Evolutionary conservation across 768 basidiomycete species (phyloP), one percentile per base, ranked within the genome.

Genomic region (Leccinellum albellum): DNA sequence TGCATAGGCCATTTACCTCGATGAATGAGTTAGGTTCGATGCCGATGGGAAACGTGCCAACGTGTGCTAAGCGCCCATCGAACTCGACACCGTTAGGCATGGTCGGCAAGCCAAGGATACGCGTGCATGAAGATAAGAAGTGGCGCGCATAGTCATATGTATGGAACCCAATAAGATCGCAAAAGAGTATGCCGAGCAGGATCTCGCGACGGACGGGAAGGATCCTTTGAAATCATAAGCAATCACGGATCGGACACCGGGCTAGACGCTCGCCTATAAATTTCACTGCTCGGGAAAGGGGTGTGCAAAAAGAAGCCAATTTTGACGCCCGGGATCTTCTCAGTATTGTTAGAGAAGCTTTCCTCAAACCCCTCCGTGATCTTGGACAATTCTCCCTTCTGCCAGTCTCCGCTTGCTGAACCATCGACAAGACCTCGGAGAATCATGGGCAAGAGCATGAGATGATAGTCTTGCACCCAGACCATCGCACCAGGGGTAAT

Each of bases 81-180:
- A 97, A 94, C 69, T 97, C 92, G 63, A 98, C 92, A 45, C 96
- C 94, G 70, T 98, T 98, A 3, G 97, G 97, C 90, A 97, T 94
- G 2, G 97, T 98, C 14, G 93, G 87, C 31, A 98, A 81, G 32
- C 89, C 89, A 37, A 99, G 85, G 62, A 99, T 96, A 46, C 97
- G 89, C 2, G 97, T 98, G 74, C 95, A 98, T 44, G 94, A 96
- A 8, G 96, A 98, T 50, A 99, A 81, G 85, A 99, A 99, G 74
- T 99, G 97, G 42, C 97, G 94, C 2, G 97, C 97, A 68, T 99
- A 99, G 74, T 99, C 97, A 74, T 96, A 99, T 9, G 97, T 99
- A 78, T 99, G 97, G 84, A 98, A 99, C 14, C 97, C 97, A 66
- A 99, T 94, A 60, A 99, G 82, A 70, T 99, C 96, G 66, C 92